Conservation (phyloP, 1,284 basidiomycete species). For the Malassezia brasiliensis region DNA sequence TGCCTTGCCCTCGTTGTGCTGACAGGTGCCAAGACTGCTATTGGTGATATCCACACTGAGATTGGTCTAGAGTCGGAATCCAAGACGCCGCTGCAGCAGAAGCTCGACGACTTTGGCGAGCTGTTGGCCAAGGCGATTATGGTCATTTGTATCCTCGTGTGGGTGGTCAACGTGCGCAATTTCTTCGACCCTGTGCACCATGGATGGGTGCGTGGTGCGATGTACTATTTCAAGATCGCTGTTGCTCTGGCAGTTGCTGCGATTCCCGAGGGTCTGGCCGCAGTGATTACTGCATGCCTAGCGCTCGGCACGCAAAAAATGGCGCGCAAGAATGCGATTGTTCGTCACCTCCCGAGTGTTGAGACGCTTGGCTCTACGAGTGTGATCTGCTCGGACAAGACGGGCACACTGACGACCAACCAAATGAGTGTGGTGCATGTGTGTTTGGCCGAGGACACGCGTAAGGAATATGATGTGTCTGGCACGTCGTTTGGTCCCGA, state of each 20-base stretch:
- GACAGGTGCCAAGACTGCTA: slow-evolving; percentile 41
- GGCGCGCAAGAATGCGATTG: slow-evolving; percentile 47
- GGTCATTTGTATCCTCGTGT: slow-evolving; percentile 46
- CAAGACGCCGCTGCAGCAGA: slow-evolving; percentile 46
- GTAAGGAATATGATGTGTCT: slow-evolving; percentile 34
- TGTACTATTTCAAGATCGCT: slow-evolving; percentile 49
- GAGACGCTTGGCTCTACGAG: slow-evolving; percentile 47
- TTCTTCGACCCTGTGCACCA: slow-evolving; percentile 46
- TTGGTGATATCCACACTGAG: slow-evolving; percentile 44
- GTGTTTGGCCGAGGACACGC: slow-evolving; percentile 6
- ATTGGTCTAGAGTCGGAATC: slow-evolving; percentile 41
- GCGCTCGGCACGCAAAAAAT: slow-evolving; percentile 48
- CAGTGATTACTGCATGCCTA: slow-evolving; percentile 46
- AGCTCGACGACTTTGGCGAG: slow-evolving; percentile 47
- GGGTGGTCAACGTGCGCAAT: slow-evolving; percentile 47
- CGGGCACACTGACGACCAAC: slow-evolving; percentile 47
- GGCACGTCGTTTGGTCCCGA: slow-evolving; percentile 38
- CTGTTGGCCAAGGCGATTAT: slow-evolving; percentile 44
- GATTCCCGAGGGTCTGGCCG: slow-evolving; percentile 46
- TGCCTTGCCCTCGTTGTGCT: slow-evolving; percentile 37
- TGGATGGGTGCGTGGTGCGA: slow-evolving; percentile 41
- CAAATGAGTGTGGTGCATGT: slow-evolving; percentile 45
- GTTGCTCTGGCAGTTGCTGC: slow-evolving; percentile 47
- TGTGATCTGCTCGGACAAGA: slow-evolving; percentile 49
- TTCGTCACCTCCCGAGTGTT: slow-evolving; percentile 43